Evolutionary conservation across 441 rosid species (phyloP), one percentile per base, ranked within the genome.

Genomic region (Populus hybrid): DNA sequence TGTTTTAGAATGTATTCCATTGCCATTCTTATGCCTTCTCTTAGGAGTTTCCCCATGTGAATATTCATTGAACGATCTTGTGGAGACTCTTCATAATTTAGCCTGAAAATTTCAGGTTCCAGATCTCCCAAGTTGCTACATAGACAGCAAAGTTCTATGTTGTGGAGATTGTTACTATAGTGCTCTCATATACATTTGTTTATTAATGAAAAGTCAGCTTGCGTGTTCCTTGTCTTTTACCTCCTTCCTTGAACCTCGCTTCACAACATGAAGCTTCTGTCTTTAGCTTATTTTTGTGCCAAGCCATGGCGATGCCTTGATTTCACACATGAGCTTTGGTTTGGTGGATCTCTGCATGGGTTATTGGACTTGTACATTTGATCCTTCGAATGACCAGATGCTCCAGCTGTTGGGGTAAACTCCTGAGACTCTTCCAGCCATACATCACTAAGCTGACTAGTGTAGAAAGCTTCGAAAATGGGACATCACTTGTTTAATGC

Each of bases 1-100:
- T 91, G 83, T 89, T 88, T 75, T 91, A 84, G 83, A 11, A 21
- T 65, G 57, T 79, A 69, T 36, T 78, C 68, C 73, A 12, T 57
- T 20, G 11, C 16, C 70, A 42, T 67, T 21, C 64, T 61, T 3
- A 8, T 23, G 32, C 57, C 73, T 1, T 20, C 12, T 20, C 8
- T 9, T 42, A 11, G 18, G 54, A 42, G 54, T 42, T 42, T 6
- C 54, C 6, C 18, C 54, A 14, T 46, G 54, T 46, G 20, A 14
- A 11, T 0, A 46, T 46, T 14, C 57, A 46, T 46, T 46, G 6
- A 46, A 12, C 57, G 4, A 12, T 67, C n/a, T 16, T 6, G 35
- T 24, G 8, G 70, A 67, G 35, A 26, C 61, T 46, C 50, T 35
- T 50, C 57, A 35, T 50, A 12, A 38, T 32, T 64, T 28, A 34